Base-by-base conservation (phyloP, 192 early-diverging fungal genomes). In the Funneliformis geosporum region DNA sequence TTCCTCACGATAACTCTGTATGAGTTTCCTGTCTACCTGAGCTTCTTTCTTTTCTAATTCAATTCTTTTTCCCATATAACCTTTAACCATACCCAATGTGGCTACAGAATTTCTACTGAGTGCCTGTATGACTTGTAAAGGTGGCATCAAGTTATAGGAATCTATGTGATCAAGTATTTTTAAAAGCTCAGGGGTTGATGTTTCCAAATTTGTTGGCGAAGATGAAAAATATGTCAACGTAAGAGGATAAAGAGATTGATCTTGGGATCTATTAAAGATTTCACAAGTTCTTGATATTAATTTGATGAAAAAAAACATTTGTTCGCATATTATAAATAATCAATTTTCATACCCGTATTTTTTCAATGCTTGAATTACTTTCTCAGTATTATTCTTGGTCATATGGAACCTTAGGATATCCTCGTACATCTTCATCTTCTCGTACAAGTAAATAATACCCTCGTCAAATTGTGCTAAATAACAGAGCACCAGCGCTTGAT, bases 401-500 rank as follows among this genome's bases (percentile, higher is more conserved):
- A 95, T 95, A 84, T 87, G 92, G 65, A 93, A 88, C 18, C 90
- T 84, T 14, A 94, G 79, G 75, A 93, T 89, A 9, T 94, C 93
- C 0, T 87, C 85, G 55, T 91, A 94, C 88, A 96, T 91, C 6
- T 86, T 87, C 81, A 93, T 91, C 25, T 93, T 92, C 84, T 97
- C 93, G 75, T 97, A 95, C 25, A 99, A 86, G 81, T 92, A 96
- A 28, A 97, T 89, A 27, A 94, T 91, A 0, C 97, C 98, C 2
- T 92, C 92, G 65, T 91, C 89, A 83, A 98, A 99, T 0, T 90
- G 83, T 60, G 93, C 91, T 64, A 92, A 88, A 46, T 96, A 93
- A 78, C 97, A 98, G 8, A 99, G 87, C 8, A 98, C 92, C 67
- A 97, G 86, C 1, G 96, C 96, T 25, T 97, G 94, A 79, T 98